A percentile compares a stretch with the other conserved stretches of the same genome.
These are phyloP conservation scores for Colletotrichum orchidophilum DNA, from an alignment of 2,329 filamentous ascomycete species.

Conservation along the genomic window DNA sequence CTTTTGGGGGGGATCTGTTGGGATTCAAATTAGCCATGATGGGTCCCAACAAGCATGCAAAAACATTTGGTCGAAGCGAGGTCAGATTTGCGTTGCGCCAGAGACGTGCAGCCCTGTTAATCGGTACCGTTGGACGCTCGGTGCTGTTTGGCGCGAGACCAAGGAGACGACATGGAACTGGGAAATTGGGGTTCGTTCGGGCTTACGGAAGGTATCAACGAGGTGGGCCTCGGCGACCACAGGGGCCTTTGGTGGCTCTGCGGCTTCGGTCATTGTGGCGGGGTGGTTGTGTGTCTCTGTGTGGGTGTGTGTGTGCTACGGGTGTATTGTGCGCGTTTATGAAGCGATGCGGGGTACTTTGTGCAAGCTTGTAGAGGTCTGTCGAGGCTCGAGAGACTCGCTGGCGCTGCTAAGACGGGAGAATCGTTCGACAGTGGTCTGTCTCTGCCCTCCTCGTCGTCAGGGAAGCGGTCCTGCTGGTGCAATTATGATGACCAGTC, in stretches of 20 bases:
- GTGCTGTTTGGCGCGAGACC: slow-evolving; percentile 5
- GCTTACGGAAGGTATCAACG: slow-evolving; percentile 77
- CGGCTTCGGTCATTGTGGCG: slow-evolving; percentile 55
- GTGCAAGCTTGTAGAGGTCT: slow-evolving; percentile 20
- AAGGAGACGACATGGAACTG: neutral
- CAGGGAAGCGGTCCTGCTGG: slow-evolving; percentile 16
- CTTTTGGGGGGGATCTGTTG: slow-evolving; percentile 69
- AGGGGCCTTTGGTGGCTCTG: slow-evolving; percentile 54
- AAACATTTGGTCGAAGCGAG: neutral
- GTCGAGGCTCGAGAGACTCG: slow-evolving; percentile 4
- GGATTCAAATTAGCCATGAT: slow-evolving; percentile 11
- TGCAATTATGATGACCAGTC: slow-evolving; percentile 11
- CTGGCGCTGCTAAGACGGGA: slow-evolving; percentile 4
- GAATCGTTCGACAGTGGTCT: slow-evolving; percentile 27
- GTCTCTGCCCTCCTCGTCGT: slow-evolving; percentile 17
- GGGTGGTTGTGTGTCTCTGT: slow-evolving; percentile 12
- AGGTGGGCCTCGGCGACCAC: slow-evolving; percentile 80
- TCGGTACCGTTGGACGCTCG: no score
- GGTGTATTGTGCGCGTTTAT: slow-evolving; percentile 33
- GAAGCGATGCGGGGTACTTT: slow-evolving; percentile 33
- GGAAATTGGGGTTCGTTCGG: slow-evolving; percentile 28
- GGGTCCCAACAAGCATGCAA: slow-evolving; percentile 15
- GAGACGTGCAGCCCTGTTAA: no score
- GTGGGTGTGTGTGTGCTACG: slow-evolving; percentile 34
- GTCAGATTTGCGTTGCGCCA: neutral